A percentile compares a stretch with the other conserved stretches of the same genome.
Evolutionary conservation across 176 grass and related monocot species (phyloP).

Genomic region (Bolboschoenus planiculmis): DNA sequence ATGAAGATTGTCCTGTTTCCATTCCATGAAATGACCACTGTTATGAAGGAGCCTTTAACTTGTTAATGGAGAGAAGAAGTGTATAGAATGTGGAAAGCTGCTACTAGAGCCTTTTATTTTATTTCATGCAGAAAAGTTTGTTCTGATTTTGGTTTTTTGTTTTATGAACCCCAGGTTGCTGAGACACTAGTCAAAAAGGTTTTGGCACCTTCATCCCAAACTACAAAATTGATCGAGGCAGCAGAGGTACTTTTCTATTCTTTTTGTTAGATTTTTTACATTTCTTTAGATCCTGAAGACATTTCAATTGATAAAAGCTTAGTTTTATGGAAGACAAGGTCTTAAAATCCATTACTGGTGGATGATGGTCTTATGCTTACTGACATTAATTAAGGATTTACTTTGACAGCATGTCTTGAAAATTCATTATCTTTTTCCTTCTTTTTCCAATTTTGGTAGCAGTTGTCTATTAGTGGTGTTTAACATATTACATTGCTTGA

Average conservation of each 20-base stretch:
- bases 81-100: neutral
- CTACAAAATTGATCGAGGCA: conserved; percentile 84
- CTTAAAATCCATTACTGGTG: neutral
- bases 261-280: neutral
- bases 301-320: neutral
- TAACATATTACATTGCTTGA: neutral
- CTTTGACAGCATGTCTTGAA: neutral
- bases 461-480: neutral
- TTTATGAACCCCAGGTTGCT: conserved; percentile 46
- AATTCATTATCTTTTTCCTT: neutral
- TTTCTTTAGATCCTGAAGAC: neutral
- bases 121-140: neutral
- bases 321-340: neutral
- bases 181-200: conserved; percentile 75
- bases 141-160: neutral
- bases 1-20: neutral
- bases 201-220: conserved; percentile 62
- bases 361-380: neutral
- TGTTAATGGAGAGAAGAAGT: neutral
- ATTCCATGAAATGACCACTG: neutral
- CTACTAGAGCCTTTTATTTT: neutral
- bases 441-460: neutral
- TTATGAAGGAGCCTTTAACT: neutral
- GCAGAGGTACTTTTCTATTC: conserved; percentile 50
- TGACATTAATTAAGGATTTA: neutral